Evolutionary conservation across 306 rosid genomes (phyloP).

Genomic region (Rosa chinensis): DNA sequence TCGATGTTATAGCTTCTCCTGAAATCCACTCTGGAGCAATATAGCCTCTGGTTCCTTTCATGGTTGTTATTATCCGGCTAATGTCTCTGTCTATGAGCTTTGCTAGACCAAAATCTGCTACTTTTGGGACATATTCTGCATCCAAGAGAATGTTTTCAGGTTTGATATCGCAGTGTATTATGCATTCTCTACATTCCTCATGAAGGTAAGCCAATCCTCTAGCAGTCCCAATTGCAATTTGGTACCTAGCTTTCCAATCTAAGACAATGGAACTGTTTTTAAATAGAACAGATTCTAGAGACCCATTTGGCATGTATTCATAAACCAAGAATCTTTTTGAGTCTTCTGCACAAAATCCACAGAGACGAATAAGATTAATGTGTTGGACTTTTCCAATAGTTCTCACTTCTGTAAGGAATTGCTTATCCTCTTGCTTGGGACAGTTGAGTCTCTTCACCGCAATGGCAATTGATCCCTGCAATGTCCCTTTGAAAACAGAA

Average conservation of each 20-base stretch:
- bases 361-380: constrained; percentile 39
- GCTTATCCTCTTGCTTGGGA: constrained; percentile 33
- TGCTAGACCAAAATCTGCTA: constrained; percentile 51
- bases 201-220: constrained; percentile 47
- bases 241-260: constrained; percentile 38
- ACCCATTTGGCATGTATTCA: constrained; percentile 44
- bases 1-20: constrained; percentile 40
- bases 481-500: constrained; percentile 39
- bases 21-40: constrained; percentile 56
- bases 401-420: constrained; percentile 40
- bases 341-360: constrained; percentile 34
- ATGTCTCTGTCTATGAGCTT: constrained; percentile 42
- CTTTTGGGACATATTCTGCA: constrained; percentile 29
- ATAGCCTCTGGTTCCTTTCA: constrained; percentile 53
- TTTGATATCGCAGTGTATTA: constrained; percentile 49
- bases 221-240: constrained; percentile 40
- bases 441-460: constrained; percentile 46
- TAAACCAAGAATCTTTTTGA: constrained; percentile 38
- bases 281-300: constrained; percentile 39
- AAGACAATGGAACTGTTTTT: constrained; percentile 10
- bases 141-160: constrained; percentile 51
- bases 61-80: constrained; percentile 43
- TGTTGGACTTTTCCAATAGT: constrained; percentile 46
- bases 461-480: constrained; percentile 24
- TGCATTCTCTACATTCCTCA: constrained; percentile 47